Evolutionary conservation across 176 grass and related monocot genomes (phyloP), one percentile per base, ranked within the genome.

Genomic region (Aegilops umbellulata): DNA sequence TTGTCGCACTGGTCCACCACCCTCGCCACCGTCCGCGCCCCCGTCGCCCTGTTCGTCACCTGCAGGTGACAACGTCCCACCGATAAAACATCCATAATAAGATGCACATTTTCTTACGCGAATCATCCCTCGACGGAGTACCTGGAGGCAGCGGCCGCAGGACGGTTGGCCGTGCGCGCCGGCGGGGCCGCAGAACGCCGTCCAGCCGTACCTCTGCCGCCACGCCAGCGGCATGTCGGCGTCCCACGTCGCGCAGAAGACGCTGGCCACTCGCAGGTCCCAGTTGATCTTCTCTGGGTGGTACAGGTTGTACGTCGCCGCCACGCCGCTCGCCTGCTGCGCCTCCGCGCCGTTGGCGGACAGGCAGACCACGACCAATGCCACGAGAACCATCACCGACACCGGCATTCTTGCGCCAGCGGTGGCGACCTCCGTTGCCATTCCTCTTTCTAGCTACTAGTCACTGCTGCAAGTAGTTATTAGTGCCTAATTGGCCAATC

Each of bases 1-100:
- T 94, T 94, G 20, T 65, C 60, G 66, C 95, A 97, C 72, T 97
- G 92, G 69, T 94, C 95, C 11, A 97, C 86, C 10, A 97, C 85
- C 86, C 95, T 92, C 24, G 88, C 92, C 2, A n/a, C 66, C 10
- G 60, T 73, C 22, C 84, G 20, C 9, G 77, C 66, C 0, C 84
- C 81, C 0, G 95, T 97, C 12, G 15, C 86, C 1, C 73, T 84
- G 84, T 97, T 97, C 5, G 78, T 97, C 78, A 97, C 71, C 71
- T 53, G 49, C n/a, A n/a, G n/a, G n/a, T 16, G 46, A 49, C 15
- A 51, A 4, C 17, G 47, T 17, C 49, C 49, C 16, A 2, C 49
- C 16, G 49, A 19, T 53, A 15, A 53, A 53, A 53, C 49, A 46
- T 46, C 12, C 41, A 12, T 42, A 42, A 1, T 10, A 42, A 42